Conservation (phyloP, 306 rosid species). For the Herpetospermum pedunculosum region DNA sequence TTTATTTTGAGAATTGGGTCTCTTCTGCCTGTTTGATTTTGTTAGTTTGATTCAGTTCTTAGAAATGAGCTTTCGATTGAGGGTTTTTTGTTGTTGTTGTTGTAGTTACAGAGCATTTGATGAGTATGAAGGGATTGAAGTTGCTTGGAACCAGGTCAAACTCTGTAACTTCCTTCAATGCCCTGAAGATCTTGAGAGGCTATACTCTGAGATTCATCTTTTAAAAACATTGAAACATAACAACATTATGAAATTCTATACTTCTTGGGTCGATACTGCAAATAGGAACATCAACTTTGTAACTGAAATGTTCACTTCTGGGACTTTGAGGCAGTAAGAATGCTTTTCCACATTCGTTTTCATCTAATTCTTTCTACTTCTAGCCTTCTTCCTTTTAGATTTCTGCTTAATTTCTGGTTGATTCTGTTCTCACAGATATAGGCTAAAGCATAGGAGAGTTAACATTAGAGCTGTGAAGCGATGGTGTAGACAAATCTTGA, state of each 20-base stretch:
- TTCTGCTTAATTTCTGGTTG: constrained; percentile 13
- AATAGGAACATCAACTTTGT: constrained; percentile 88
- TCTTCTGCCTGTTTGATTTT: not conserved
- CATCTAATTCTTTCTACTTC: too few relatives aligned
- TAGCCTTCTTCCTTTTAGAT: not conserved
- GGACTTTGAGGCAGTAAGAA: constrained; percentile 82
- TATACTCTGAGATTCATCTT: constrained; percentile 90
- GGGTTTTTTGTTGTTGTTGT: not conserved
- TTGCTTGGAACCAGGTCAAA: constrained; percentile 97
- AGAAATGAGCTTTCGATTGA: not conserved
- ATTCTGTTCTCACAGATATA: constrained; percentile 36
- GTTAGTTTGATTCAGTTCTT: not conserved
- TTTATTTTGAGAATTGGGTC: not conserved
- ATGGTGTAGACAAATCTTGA: constrained; percentile 95
- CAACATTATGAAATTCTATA: constrained; percentile 82
- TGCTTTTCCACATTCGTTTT: constrained; percentile 2
- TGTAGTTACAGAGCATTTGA: constrained; percentile 89
- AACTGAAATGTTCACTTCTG: constrained; percentile 95
- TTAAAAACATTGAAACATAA: constrained; percentile 73
- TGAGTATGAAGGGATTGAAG: constrained; percentile 94
- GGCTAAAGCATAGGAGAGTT: constrained; percentile 73
- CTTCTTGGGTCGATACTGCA: constrained; percentile 90
- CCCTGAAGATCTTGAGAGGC: constrained; percentile 92
- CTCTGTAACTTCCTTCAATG: constrained; percentile 78
- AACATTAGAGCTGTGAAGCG: constrained; percentile 80